Evolutionary conservation across 305 asterid genomes (phyloP).

Genomic region (Rubia balearica): DNA sequence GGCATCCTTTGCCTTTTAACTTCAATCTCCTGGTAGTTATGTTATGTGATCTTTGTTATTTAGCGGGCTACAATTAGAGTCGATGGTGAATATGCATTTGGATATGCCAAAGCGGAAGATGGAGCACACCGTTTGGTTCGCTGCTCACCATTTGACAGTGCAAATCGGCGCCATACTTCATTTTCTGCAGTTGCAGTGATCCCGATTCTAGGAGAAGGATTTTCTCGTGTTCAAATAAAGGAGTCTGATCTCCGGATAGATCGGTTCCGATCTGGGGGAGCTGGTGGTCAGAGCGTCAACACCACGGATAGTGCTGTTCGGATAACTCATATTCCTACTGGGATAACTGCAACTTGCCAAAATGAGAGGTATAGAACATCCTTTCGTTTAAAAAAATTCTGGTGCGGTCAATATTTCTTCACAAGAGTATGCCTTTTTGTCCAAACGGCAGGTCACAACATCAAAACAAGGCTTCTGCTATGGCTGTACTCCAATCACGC

Average conservation of each 20-base stretch:
- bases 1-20: not conserved
- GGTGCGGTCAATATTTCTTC: conserved; percentile 1
- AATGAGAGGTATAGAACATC: conserved; percentile 58
- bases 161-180: conserved; percentile 88
- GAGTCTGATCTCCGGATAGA: conserved; percentile 85
- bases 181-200: conserved; percentile 92
- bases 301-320: conserved; percentile 92
- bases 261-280: conserved; percentile 76
- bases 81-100: conserved; percentile 83
- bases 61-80: conserved; percentile 90
- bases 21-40: not conserved
- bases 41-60: conserved; percentile 10
- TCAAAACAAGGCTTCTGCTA: conserved; percentile 84
- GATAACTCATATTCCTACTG: conserved; percentile 92
- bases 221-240: conserved; percentile 61
- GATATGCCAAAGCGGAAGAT: conserved; percentile 92
- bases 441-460: conserved; percentile 72
- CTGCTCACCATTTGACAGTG: conserved; percentile 82
- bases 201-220: conserved; percentile 83
- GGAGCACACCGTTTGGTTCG: conserved; percentile 98
- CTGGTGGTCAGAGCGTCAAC: conserved; percentile 81
- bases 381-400: not conserved
- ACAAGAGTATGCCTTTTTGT: conserved; percentile 1
- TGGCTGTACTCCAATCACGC: conserved; percentile 95
- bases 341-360: conserved; percentile 79